Conservation (phyloP, 139 green algal species). For the Volvox africanus region DNA sequence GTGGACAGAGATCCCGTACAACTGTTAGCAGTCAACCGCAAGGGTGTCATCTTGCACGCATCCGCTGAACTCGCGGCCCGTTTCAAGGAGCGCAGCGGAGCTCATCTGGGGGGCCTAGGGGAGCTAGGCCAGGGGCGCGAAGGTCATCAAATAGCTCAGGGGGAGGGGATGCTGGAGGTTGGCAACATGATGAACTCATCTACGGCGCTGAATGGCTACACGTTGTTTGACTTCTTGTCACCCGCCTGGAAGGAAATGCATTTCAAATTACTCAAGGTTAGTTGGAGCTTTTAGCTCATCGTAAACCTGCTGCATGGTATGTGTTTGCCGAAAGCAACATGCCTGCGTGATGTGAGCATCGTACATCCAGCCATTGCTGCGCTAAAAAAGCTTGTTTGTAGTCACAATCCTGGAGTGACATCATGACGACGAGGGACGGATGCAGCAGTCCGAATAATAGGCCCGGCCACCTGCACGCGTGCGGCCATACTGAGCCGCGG, state of each 20-base stretch:
- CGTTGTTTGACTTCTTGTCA: conserved; percentile 16
- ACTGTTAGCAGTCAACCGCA: conserved; percentile 31
- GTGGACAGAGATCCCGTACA: neutral
- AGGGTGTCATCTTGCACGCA: conserved; percentile 3
- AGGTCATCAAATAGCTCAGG: neutral
- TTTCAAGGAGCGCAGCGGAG: neutral
- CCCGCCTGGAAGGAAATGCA: conserved; percentile 37
- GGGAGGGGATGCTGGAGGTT: neutral
- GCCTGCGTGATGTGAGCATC: too few relatives aligned
- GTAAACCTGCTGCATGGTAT: neutral
- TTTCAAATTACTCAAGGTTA: conserved; percentile 11
- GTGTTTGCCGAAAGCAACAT: neutral
- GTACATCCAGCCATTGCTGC: too few relatives aligned
- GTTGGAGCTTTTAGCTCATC: neutral
- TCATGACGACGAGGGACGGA: too few relatives aligned
- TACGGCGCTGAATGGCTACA: neutral
- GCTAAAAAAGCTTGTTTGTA: too few relatives aligned
- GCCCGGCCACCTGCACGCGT: too few relatives aligned
- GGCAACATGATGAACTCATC: neutral
- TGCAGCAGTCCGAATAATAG: too few relatives aligned
- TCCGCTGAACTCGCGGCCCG: neutral
- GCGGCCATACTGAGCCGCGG: too few relatives aligned
- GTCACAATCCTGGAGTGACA: too few relatives aligned
- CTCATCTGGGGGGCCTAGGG: neutral
- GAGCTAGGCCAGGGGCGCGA: neutral